These are phyloP conservation scores for Micromonas pusilla DNA, from an alignment of 139 green algal species.

Conservation along the genomic window DNA sequence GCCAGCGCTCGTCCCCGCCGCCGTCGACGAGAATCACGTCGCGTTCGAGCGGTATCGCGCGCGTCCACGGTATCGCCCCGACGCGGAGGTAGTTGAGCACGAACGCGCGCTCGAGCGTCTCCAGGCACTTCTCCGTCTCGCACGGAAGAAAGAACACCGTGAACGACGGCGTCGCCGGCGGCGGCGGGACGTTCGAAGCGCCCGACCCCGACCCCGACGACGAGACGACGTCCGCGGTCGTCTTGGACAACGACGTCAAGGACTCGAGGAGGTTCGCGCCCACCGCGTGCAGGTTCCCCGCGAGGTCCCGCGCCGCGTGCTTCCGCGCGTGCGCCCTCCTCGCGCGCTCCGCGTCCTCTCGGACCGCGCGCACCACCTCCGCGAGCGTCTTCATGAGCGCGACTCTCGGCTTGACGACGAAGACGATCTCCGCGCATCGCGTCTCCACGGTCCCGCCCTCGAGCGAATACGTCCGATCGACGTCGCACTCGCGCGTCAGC, in stretches of 20 bases:
- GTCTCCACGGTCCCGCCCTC: neutral
- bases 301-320: neutral
- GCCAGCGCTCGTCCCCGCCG: too few species aligned
- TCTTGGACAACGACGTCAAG: neutral
- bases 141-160: neutral
- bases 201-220: too few species aligned
- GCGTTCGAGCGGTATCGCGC: conserved; percentile 14
- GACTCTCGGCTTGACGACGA: neutral
- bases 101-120: neutral
- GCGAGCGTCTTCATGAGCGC: conserved; percentile 1
- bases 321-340: neutral
- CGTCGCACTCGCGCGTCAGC: neutral
- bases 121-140: neutral
- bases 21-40: neutral
- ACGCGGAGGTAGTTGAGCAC: neutral
- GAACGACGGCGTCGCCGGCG: neutral
- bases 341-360: neutral
- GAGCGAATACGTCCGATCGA: neutral
- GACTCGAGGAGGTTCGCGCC: neutral
- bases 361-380: neutral
- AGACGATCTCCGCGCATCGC: neutral
- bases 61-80: too few species aligned
- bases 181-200: neutral
- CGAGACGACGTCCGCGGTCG: too few species aligned
- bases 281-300: neutral